A percentile compares a stretch with the other conserved stretches of the same genome.
phyloP scores from a whole-genome alignment of 208 protist genomes.

The Trichomonas tenax region DNA sequence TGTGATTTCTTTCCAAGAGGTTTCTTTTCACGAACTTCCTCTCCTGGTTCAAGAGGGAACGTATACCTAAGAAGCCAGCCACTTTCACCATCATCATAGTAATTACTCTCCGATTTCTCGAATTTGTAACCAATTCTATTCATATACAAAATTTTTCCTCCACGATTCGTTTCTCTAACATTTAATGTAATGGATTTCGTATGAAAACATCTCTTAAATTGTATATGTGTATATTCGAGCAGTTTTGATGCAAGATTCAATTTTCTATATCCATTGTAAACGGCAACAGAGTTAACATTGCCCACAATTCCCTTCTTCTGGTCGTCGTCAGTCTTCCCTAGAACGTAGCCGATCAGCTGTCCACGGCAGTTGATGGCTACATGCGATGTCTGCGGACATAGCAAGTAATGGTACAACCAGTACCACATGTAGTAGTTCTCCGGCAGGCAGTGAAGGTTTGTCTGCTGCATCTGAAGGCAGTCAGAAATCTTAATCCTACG shows the following conservation, averaged over 20 bases:
- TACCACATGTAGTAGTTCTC: constrained; percentile 10
- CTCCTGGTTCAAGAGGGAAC: not conserved
- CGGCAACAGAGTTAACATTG: not conserved
- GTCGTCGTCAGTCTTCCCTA: not conserved
- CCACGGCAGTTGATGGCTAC: not conserved
- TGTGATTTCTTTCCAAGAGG: too few species aligned
- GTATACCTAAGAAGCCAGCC: constrained; percentile 10
- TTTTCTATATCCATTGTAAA: constrained; percentile 18
- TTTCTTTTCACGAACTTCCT: not conserved
- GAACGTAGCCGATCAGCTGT: not conserved
- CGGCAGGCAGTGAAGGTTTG: not conserved
- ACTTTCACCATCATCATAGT: not conserved
- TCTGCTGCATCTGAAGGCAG: not conserved
- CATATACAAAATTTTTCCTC: not conserved
- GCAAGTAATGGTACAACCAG: not conserved
- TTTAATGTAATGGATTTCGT: not conserved
- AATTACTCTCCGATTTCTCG: not conserved
- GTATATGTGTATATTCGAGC: not conserved
- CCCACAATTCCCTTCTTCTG: not conserved
- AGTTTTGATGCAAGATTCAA: not conserved
- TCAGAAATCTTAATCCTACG: not conserved
- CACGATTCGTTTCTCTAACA: constrained; percentile 3
- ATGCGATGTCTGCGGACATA: not conserved
- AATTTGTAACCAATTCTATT: not conserved
- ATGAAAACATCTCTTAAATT: not conserved